Conservation (phyloP, 1,284 basidiomycete genomes). For the Austroboletus sp. region DNA sequence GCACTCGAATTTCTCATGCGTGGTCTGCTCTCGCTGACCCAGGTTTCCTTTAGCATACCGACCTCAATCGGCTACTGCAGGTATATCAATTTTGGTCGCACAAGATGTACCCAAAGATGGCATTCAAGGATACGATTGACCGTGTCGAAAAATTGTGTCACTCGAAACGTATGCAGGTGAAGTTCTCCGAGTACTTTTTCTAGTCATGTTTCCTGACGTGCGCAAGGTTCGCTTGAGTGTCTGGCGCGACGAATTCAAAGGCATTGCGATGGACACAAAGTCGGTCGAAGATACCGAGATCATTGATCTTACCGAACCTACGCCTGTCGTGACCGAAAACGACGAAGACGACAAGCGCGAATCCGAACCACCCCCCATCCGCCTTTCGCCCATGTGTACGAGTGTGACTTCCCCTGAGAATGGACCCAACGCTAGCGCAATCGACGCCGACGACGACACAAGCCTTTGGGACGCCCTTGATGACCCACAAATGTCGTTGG, state of each 20-base stretch:
- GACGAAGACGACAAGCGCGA: slow-evolving; percentile 20
- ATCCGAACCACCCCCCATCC: neutral
- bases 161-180: slow-evolving; percentile 75
- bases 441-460: slow-evolving; percentile 48
- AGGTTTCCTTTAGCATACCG: slow-evolving; percentile 47
- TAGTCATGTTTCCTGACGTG: slow-evolving; percentile 9
- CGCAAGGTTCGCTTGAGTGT: slow-evolving; percentile 58
- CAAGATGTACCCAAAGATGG: slow-evolving; percentile 78
- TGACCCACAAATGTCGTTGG: slow-evolving; percentile 9
- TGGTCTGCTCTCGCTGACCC: neutral
- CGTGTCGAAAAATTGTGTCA: slow-evolving; percentile 82
- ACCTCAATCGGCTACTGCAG: slow-evolving; percentile 71
- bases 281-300: slow-evolving; percentile 29
- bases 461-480: slow-evolving; percentile 46
- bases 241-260: slow-evolving; percentile 69
- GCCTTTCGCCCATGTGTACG: slow-evolving; percentile 7
- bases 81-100: slow-evolving; percentile 91
- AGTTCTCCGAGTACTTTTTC: slow-evolving; percentile 3
- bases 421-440: slow-evolving; percentile 9
- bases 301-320: slow-evolving; percentile 30
- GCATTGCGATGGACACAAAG: slow-evolving; percentile 37
- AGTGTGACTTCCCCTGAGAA: slow-evolving; percentile 14
- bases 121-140: slow-evolving; percentile 76
- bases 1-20: slow-evolving; percentile 17
- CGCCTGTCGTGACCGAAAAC: slow-evolving; percentile 14